A percentile compares a stretch with the other conserved stretches of the same genome.
phyloP scores from a whole-genome alignment of 225 moss, liverwort and hornwort genomes.

The Straminergon stramineum region DNA sequence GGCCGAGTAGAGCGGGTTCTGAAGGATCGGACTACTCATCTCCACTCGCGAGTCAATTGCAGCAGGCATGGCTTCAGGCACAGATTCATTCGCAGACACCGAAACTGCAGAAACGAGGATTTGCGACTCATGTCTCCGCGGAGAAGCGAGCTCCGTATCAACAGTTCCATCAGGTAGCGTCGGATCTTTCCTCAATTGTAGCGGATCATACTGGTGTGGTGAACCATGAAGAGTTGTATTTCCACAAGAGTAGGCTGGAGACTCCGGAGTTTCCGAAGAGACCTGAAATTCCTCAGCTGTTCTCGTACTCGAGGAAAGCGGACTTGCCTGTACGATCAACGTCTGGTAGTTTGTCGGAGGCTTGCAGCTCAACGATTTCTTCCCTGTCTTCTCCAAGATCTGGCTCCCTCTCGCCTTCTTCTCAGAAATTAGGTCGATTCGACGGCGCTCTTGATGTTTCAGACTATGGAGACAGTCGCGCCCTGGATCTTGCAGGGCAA shows the following conservation, averaged over 20 bases:
- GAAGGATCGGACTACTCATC: conserved; percentile 12
- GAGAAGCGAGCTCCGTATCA: conserved; percentile 6
- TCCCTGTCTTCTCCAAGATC: conserved; percentile 17
- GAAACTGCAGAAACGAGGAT: conserved; percentile 28
- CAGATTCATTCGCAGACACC: conserved; percentile 38
- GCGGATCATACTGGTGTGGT: conserved; percentile 14
- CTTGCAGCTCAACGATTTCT: background rate
- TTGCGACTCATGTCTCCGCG: conserved; percentile 7
- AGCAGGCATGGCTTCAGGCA: conserved; percentile 51
- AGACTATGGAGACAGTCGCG: conserved; percentile 1
- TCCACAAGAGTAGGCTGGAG: conserved; percentile 36
- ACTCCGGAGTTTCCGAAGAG: conserved; percentile 30
- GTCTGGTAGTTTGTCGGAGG: conserved; percentile 13
- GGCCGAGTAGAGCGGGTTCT: conserved; percentile 19
- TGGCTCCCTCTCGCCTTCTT: conserved; percentile 19
- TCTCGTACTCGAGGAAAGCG: conserved; percentile 42
- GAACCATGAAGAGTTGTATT: conserved; percentile 15
- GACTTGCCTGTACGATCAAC: conserved; percentile 22
- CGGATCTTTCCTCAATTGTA: conserved; percentile 31
- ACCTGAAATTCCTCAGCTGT: conserved; percentile 29
- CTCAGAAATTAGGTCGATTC: background rate
- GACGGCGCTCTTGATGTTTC: background rate
- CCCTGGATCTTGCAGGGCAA: conserved; percentile 25
- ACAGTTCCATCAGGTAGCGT: conserved; percentile 18
- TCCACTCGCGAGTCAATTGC: conserved; percentile 40